These are phyloP conservation scores for Ceratocystis huliohia DNA, from an alignment of 2,329 filamentous ascomycete genomes.

Conservation along the genomic window DNA sequence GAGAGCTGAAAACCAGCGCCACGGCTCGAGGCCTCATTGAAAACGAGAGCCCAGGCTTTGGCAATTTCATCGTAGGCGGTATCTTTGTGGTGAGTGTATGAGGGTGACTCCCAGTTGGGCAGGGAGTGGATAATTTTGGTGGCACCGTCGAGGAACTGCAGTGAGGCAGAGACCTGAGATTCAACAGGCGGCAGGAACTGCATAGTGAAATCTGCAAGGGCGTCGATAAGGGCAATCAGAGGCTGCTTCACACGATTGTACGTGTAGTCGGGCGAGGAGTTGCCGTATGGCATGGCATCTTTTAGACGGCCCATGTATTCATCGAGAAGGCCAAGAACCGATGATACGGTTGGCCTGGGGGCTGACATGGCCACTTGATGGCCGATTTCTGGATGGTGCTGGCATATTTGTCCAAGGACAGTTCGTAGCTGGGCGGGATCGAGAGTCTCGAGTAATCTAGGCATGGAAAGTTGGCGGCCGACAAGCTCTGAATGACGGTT, in stretches of 20 bases:
- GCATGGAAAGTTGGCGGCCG: slow-evolving; percentile 43
- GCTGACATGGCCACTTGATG: slow-evolving; percentile 73
- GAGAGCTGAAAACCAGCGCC: slow-evolving; percentile 83
- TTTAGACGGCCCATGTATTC: slow-evolving; percentile 71
- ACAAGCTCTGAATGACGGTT: slow-evolving; percentile 50
- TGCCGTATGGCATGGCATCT: slow-evolving; percentile 72
- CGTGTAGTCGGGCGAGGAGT: slow-evolving; percentile 77
- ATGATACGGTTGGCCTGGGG: slow-evolving; percentile 72
- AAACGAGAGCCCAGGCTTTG: slow-evolving; percentile 82
- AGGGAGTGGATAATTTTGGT: slow-evolving; percentile 82
- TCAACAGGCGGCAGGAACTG: slow-evolving; percentile 92
- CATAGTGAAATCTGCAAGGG: slow-evolving; percentile 84
- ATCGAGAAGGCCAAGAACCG: slow-evolving; percentile 65
- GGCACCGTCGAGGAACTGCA: slow-evolving; percentile 78
- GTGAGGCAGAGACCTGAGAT: slow-evolving; percentile 64
- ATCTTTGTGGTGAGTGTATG: slow-evolving; percentile 85
- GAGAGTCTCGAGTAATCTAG: slow-evolving; percentile 84
- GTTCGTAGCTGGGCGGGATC: slow-evolving; percentile 72
- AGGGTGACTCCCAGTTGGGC: slow-evolving; percentile 79
- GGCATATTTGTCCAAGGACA: slow-evolving; percentile 82
- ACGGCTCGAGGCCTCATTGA: slow-evolving; percentile 80
- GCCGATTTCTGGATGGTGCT: slow-evolving; percentile 73
- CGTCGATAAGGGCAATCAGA: slow-evolving; percentile 69
- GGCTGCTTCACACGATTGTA: slow-evolving; percentile 85
- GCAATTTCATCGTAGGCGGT: slow-evolving; percentile 94